Evolutionary conservation across 1,139 yeast genomes (phyloP).

Genomic region (Sugiyamaella pinicola): DNA sequence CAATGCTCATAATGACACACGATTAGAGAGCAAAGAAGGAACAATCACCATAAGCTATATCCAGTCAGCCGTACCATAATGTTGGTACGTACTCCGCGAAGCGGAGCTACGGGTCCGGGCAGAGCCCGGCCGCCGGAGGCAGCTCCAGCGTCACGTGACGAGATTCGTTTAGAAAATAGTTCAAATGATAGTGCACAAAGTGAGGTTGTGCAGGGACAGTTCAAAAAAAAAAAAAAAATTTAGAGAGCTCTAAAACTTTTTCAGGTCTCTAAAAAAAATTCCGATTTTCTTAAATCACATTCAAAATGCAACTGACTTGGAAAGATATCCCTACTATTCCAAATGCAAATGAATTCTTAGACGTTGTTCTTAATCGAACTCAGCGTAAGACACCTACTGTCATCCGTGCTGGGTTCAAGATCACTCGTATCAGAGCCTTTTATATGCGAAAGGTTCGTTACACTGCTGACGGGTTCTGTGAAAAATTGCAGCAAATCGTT

Average conservation of each 20-base stretch:
- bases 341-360: conserved; percentile 88
- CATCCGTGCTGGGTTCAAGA: conserved; percentile 93
- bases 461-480: conserved; percentile 94
- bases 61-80: background rate
- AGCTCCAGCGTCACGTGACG: background rate
- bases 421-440: conserved; percentile 95
- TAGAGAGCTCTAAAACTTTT: conserved; percentile 9
- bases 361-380: conserved; percentile 93
- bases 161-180: background rate
- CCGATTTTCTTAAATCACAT: no score
- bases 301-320: conserved; percentile 92
- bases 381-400: conserved; percentile 99
- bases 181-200: background rate
- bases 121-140: no score
- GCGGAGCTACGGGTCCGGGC: no score
- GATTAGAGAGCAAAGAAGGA: background rate
- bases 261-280: no score
- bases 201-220: conserved; percentile 9
- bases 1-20: conserved; percentile 34
- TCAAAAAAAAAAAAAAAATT: conserved; percentile 9
- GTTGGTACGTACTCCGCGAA: background rate
- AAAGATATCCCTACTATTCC: conserved; percentile 97
- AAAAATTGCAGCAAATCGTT: conserved; percentile 82
- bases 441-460: conserved; percentile 97
- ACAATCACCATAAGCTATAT: no score